Evolutionary conservation across 352 stramenopile species (phyloP).

Genomic region (Globisporangium rhizosaccharum): DNA sequence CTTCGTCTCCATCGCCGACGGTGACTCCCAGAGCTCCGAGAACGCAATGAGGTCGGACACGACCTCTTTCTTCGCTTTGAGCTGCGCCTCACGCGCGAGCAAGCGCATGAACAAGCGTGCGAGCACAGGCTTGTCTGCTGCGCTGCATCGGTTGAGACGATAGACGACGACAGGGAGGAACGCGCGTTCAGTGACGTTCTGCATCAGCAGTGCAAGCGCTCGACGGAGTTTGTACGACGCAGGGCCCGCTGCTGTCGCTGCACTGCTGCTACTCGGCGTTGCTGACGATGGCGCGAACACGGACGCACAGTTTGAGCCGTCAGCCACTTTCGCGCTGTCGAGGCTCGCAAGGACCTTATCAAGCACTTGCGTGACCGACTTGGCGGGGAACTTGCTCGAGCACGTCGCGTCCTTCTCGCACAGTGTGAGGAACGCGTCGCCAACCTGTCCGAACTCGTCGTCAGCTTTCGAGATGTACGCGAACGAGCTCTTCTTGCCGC

Average conservation of each 20-base stretch:
- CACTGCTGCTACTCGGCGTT: not conserved
- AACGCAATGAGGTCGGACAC: slow-evolving; percentile 62
- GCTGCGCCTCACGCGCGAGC: slow-evolving; percentile 8
- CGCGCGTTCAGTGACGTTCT: slow-evolving; percentile 34
- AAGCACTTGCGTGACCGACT: slow-evolving; percentile 27
- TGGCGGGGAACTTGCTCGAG: slow-evolving; percentile 27
- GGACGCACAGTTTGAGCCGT: slow-evolving; percentile 11
- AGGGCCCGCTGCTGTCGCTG: not conserved
- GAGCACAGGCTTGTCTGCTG: slow-evolving; percentile 40
- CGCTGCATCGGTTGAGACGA: slow-evolving; percentile 46
- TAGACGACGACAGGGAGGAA: slow-evolving; percentile 64
- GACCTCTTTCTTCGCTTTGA: slow-evolving; percentile 22
- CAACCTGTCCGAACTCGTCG: slow-evolving; percentile 38
- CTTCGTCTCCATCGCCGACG: slow-evolving; percentile 33
- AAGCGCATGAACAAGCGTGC: slow-evolving; percentile 25
- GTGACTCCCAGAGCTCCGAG: slow-evolving; percentile 69
- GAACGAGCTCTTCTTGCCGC: slow-evolving; percentile 13
- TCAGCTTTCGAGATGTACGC: slow-evolving; percentile 29
- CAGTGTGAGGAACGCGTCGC: slow-evolving; percentile 33
- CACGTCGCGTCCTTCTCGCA: slow-evolving; percentile 45
- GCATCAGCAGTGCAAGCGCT: slow-evolving; percentile 37
- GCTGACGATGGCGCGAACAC: not conserved
- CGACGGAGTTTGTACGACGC: slow-evolving; percentile 11
- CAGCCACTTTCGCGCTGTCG: slow-evolving; percentile 10
- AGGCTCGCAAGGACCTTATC: slow-evolving; percentile 30